These are phyloP conservation scores for Russula compacta DNA, from an alignment of 768 basidiomycete genomes.

Conservation along the genomic window DNA sequence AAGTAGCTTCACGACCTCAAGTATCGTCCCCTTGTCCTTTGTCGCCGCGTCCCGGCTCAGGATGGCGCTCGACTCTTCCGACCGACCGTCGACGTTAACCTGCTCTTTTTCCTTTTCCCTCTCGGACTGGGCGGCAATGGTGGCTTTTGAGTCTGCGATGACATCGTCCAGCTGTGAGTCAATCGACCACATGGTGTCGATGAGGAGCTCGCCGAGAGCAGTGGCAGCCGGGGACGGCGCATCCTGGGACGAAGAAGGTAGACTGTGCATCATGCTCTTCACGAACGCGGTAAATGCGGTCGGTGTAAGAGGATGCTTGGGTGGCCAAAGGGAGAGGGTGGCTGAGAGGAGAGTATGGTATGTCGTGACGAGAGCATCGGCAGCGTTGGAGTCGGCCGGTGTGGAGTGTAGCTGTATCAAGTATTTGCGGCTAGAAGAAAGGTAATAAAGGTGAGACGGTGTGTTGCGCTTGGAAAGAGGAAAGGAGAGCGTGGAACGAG, in stretches of 20 bases:
- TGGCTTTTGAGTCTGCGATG: slow-evolving; percentile 42
- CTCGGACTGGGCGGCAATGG: slow-evolving; percentile 14
- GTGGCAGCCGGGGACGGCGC: slow-evolving; percentile 32
- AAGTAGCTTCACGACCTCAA: slow-evolving; percentile 35
- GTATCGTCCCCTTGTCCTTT: slow-evolving; percentile 53
- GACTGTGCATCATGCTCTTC: slow-evolving; percentile 45
- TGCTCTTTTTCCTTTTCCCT: slow-evolving; percentile 12
- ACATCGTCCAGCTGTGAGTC: slow-evolving; percentile 72
- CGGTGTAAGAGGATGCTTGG: slow-evolving; percentile 38
- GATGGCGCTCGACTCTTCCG: slow-evolving; percentile 16
- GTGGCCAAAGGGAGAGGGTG: slow-evolving; percentile 47
- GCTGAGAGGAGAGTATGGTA: slow-evolving; percentile 63
- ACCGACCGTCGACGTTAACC: not conserved
- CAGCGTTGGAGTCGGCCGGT: slow-evolving; percentile 41
- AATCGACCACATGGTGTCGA: slow-evolving; percentile 77
- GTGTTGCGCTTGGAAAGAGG: not conserved
- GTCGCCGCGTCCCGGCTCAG: slow-evolving; percentile 47
- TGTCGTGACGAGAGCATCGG: slow-evolving; percentile 51
- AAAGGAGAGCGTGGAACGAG: not conserved
- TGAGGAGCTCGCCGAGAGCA: slow-evolving; percentile 54
- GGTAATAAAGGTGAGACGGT: not conserved
- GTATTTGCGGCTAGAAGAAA: slow-evolving; percentile 43
- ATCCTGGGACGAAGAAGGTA: slow-evolving; percentile 58
- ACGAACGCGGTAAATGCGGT: slow-evolving; percentile 53
- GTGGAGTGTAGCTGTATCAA: slow-evolving; percentile 53